phyloP scores from a whole-genome alignment of 1,139 yeast species.

The Dujonia santamariae region DNA sequence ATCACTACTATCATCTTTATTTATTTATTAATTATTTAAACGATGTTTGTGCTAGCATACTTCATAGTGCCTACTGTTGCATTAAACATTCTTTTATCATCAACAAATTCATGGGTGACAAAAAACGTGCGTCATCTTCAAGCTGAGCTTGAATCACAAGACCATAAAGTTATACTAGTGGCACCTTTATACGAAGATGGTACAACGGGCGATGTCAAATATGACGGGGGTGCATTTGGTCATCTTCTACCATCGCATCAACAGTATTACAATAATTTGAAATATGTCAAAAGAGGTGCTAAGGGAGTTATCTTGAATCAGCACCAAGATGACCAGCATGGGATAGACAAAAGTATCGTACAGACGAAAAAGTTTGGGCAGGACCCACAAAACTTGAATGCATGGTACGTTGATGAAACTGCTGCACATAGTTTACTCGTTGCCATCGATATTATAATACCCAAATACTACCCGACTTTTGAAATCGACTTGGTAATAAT shows the following conservation, averaged over 20 bases:
- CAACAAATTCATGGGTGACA: slow-evolving; percentile 41
- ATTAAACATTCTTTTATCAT: slow-evolving; percentile 31
- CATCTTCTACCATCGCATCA: slow-evolving; percentile 26
- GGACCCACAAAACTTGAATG: slow-evolving; percentile 31
- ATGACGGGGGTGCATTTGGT: slow-evolving; percentile 35
- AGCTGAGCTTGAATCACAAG: slow-evolving; percentile 20
- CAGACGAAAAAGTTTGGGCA: slow-evolving; percentile 23
- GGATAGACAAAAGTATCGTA: slow-evolving; percentile 2
- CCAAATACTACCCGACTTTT: slow-evolving; percentile 25
- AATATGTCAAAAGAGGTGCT: slow-evolving; percentile 17
- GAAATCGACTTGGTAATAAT: slow-evolving; percentile 36
- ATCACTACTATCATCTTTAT: no score
- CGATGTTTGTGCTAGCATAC: neutral
- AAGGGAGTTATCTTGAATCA: slow-evolving; percentile 13
- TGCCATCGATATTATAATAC: slow-evolving; percentile 33
- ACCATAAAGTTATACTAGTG: slow-evolving; percentile 31
- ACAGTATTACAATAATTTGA: slow-evolving; percentile 23
- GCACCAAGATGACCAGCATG: slow-evolving; percentile 1
- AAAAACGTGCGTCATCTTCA: slow-evolving; percentile 31
- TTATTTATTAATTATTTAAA: no score
- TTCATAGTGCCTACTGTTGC: slow-evolving; percentile 8
- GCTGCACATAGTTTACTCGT: slow-evolving; percentile 29
- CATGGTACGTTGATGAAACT: slow-evolving; percentile 40
- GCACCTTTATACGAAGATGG: slow-evolving; percentile 25
- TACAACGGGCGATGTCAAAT: neutral